These are phyloP conservation scores for Aspergillus tanneri DNA, from an alignment of 2,329 filamentous ascomycete genomes.

Conservation along the genomic window DNA sequence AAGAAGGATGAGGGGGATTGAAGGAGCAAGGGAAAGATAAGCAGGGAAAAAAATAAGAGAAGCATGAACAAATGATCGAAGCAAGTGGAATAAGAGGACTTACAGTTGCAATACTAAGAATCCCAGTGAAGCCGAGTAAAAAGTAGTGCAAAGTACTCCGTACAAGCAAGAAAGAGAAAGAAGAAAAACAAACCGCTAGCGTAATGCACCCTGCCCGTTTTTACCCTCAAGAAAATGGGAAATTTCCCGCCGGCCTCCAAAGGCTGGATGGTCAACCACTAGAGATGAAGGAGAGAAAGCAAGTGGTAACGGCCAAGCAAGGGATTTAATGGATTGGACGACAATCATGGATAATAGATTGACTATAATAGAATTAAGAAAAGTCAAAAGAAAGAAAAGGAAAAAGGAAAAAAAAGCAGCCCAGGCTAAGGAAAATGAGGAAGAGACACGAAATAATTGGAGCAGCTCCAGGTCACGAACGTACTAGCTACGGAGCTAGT, in stretches of 20 bases:
- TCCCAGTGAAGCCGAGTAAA: slow-evolving; percentile 13
- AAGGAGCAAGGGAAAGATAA: slow-evolving; percentile 4
- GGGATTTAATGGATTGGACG: slow-evolving; percentile 17
- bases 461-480: slow-evolving; percentile 19
- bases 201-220: slow-evolving; percentile 27
- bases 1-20: no score
- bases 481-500: slow-evolving; percentile 17
- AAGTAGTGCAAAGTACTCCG: slow-evolving; percentile 4
- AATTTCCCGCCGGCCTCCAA: slow-evolving; percentile 19
- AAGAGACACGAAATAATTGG: slow-evolving; percentile 13
- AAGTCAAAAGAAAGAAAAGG: slow-evolving; percentile 11
- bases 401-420: slow-evolving; percentile 13
- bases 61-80: slow-evolving; percentile 5
- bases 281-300: slow-evolving; percentile 12
- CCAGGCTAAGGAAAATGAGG: slow-evolving; percentile 11
- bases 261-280: slow-evolving; percentile 10
- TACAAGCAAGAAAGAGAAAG: slow-evolving; percentile 7
- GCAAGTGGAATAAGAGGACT: slow-evolving; percentile 8
- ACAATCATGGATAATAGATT: background rate
- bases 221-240: slow-evolving; percentile 14
- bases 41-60: slow-evolving; percentile 4
- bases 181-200: slow-evolving; percentile 24
- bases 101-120: slow-evolving; percentile 15
- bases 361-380: background rate
- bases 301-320: slow-evolving; percentile 19